Evolutionary conservation across 164 flowering plant genomes (phyloP).

Genomic region (Cinnamomum micranthum): DNA sequence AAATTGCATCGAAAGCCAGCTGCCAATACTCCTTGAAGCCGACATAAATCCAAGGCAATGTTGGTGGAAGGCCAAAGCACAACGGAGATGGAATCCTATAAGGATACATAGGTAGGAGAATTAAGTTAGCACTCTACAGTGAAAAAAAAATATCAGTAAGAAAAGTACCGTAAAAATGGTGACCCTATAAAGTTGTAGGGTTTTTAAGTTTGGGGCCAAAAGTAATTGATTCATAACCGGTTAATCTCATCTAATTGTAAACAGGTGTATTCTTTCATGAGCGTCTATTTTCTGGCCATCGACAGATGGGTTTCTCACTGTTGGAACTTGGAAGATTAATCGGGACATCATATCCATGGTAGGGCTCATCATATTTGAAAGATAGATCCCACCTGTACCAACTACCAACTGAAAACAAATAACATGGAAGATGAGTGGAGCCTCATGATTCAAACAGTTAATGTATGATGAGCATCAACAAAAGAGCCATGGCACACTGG

Average conservation of each 20-base stretch:
- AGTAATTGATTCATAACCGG: neutral
- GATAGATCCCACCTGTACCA: too few species aligned
- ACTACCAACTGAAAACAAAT: too few species aligned
- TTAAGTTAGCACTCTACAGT: neutral
- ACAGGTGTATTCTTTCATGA: neutral
- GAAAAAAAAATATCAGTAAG: neutral
- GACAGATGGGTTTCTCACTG: neutral
- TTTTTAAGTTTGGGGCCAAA: too few species aligned
- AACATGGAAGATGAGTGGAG: too few species aligned
- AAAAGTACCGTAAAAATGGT: neutral
- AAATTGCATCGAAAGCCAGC: slow-evolving; percentile 52
- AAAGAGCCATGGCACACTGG: too few species aligned
- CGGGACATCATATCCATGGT: neutral
- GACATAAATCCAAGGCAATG: slow-evolving; percentile 69
- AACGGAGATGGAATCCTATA: slow-evolving; percentile 47
- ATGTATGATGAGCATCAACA: too few species aligned
- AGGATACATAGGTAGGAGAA: neutral
- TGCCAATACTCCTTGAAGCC: slow-evolving; percentile 58
- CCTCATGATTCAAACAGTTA: too few species aligned
- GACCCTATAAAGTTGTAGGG: neutral
- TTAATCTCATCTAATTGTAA: neutral
- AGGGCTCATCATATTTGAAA: neutral
- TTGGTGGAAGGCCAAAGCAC: slow-evolving; percentile 37
- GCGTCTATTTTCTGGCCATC: neutral
- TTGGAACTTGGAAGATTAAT: neutral